These are phyloP conservation scores for Iodosphaeria phyllophila DNA, from an alignment of 2,329 filamentous ascomycete species.

Conservation along the genomic window DNA sequence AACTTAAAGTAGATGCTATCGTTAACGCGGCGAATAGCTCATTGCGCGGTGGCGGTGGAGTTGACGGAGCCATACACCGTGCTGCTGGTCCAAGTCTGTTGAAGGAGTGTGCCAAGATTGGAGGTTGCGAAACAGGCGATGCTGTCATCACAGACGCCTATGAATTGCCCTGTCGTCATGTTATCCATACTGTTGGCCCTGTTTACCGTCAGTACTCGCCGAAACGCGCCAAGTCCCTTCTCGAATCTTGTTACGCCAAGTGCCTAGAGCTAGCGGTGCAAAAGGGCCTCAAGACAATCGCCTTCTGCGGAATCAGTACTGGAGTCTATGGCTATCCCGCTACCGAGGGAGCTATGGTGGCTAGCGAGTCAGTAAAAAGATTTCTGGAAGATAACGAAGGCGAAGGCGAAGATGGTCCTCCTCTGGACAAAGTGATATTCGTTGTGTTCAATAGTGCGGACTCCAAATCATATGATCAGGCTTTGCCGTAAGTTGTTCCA, in stretches of 20 bases:
- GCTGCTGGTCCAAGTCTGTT: slow-evolving; percentile 56
- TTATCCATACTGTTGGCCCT: slow-evolving; percentile 87
- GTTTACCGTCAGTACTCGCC: slow-evolving; percentile 35
- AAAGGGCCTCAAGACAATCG: slow-evolving; percentile 49
- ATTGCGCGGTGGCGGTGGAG: slow-evolving; percentile 75
- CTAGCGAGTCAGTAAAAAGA: slow-evolving; percentile 36
- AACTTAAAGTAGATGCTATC: slow-evolving; percentile 58
- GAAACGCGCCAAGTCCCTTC: slow-evolving; percentile 24
- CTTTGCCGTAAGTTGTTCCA: slow-evolving; percentile 47
- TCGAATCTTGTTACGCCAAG: slow-evolving; percentile 46
- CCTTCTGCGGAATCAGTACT: slow-evolving; percentile 73
- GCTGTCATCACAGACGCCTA: slow-evolving; percentile 74
- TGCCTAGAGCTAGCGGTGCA: slow-evolving; percentile 56
- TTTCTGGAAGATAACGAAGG: slow-evolving; percentile 31
- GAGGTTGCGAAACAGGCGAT: slow-evolving; percentile 57
- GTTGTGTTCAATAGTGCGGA: slow-evolving; percentile 72
- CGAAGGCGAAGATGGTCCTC: slow-evolving; percentile 22
- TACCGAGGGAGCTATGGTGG: slow-evolving; percentile 50
- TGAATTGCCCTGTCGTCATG: slow-evolving; percentile 51
- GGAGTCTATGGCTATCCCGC: slow-evolving; percentile 82
- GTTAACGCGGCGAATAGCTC: slow-evolving; percentile 80
- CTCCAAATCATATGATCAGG: slow-evolving; percentile 47
- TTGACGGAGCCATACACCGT: slow-evolving; percentile 72
- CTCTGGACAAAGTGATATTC: slow-evolving; percentile 61
- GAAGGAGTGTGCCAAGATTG: slow-evolving; percentile 50